phyloP scores from a whole-genome alignment of 2,329 filamentous ascomycete genomes.

The Xylariaceae sp. region DNA sequence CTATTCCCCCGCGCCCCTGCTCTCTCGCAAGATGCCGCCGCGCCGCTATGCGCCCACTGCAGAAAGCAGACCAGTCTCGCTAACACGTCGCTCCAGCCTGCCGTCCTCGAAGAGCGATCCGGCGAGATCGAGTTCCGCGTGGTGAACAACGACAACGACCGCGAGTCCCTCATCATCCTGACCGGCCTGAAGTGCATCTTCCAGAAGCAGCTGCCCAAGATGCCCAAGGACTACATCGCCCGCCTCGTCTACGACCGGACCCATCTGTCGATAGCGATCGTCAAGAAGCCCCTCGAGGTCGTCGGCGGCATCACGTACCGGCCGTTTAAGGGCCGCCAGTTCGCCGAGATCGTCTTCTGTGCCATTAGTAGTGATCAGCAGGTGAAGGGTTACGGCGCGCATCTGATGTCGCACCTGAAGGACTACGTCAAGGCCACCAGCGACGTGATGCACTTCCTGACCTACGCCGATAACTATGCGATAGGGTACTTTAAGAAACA shows the following conservation, averaged over 20 bases:
- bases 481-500: constrained; percentile 99
- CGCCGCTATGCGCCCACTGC: constrained; percentile 1
- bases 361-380: constrained; percentile 97
- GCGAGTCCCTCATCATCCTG: constrained; percentile 89
- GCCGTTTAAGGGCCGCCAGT: constrained; percentile 87
- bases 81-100: constrained; percentile 58
- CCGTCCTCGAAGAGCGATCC: constrained; percentile 89
- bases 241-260: constrained; percentile 96
- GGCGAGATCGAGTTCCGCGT: constrained; percentile 97
- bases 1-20: background rate
- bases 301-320: constrained; percentile 96
- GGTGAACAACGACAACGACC: constrained; percentile 91
- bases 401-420: constrained; percentile 97
- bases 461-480: constrained; percentile 97
- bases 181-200: constrained; percentile 97
- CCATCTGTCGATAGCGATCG: constrained; percentile 93
- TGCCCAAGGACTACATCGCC: constrained; percentile 99
- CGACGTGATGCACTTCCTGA: constrained; percentile 97
- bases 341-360: constrained; percentile 98
- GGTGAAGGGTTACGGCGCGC: constrained; percentile 96
- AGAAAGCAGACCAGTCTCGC: constrained; percentile 13
- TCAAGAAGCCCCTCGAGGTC: constrained; percentile 95
- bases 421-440: constrained; percentile 98
- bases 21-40: background rate
- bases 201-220: constrained; percentile 97